Conservation (phyloP, 2,329 filamentous ascomycete genomes). For the Ceratocystis harringtonii region DNA sequence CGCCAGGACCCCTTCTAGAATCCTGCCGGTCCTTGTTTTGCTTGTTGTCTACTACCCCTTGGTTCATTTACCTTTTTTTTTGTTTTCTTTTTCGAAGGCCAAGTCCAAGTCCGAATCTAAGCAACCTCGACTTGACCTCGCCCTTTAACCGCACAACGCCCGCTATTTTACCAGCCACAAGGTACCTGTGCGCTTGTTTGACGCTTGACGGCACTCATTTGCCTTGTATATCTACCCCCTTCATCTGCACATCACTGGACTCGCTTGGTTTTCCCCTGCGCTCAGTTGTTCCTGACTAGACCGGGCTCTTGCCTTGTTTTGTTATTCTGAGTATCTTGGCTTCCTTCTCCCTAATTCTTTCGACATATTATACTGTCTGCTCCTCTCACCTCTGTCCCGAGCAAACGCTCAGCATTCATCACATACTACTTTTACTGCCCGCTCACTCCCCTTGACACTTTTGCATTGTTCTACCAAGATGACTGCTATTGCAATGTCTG, state of each 20-base stretch:
- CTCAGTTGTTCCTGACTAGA: not conserved
- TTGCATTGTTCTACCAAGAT: not conserved
- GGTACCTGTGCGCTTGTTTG: not conserved
- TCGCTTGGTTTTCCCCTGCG: not conserved
- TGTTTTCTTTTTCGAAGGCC: not conserved
- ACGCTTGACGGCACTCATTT: not conserved
- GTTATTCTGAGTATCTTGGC: not conserved
- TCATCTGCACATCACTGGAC: not conserved
- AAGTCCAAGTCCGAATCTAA: not conserved
- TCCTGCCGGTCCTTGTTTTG: not conserved
- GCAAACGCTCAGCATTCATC: not conserved
- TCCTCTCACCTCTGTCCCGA: not conserved
- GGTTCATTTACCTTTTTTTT: not conserved
- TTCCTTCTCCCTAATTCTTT: not conserved
- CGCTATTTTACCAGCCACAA: not conserved
- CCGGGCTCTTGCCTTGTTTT: not conserved
- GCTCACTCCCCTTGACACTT: not conserved
- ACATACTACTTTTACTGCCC: not conserved
- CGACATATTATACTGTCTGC: not conserved
- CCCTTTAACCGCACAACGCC: not conserved
- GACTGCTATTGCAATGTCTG: slow-evolving; percentile 13
- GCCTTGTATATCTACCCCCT: not conserved
- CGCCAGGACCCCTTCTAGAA: not conserved
- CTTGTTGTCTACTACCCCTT: not conserved
- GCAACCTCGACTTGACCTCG: not conserved